Conservation (phyloP, 257 asterid genomes). For the Buddleja alternifolia region DNA sequence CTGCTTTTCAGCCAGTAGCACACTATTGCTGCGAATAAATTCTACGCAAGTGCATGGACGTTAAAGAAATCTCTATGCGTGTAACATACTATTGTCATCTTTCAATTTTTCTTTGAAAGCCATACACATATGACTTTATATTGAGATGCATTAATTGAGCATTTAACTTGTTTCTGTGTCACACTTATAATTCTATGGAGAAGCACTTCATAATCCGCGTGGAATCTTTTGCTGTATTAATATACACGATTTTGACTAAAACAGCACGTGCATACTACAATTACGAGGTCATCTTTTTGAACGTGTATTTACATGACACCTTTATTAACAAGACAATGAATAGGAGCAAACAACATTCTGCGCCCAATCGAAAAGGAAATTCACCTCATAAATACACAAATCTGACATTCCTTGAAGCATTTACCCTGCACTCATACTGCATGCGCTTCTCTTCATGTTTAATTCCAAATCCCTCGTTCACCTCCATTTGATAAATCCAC, state of each 20-base stretch:
- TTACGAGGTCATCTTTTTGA: not conserved
- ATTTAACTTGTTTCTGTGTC: too few relatives aligned
- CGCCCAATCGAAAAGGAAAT: conserved; percentile 18
- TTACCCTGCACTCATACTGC: conserved; percentile 55
- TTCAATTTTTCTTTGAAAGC: not conserved
- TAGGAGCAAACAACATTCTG: conserved; percentile 13
- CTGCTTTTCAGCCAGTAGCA: too few relatives aligned
- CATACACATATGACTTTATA: not conserved
- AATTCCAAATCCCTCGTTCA: conserved; percentile 42
- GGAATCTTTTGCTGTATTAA: not conserved
- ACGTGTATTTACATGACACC: not conserved
- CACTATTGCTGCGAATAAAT: not conserved
- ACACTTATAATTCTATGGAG: too few relatives aligned
- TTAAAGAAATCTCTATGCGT: not conserved
- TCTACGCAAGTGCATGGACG: not conserved
- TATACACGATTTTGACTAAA: not conserved
- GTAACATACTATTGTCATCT: not conserved
- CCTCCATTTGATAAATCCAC: conserved; percentile 45
- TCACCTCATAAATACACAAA: conserved; percentile 52
- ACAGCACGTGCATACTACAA: not conserved
- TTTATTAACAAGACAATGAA: not conserved
- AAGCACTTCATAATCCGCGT: not conserved
- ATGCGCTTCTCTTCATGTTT: conserved; percentile 45
- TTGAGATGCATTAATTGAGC: too few relatives aligned
- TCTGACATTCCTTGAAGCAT: conserved; percentile 61